Conservation (phyloP, 208 protist species). For the Crithidia bombi region DNA sequence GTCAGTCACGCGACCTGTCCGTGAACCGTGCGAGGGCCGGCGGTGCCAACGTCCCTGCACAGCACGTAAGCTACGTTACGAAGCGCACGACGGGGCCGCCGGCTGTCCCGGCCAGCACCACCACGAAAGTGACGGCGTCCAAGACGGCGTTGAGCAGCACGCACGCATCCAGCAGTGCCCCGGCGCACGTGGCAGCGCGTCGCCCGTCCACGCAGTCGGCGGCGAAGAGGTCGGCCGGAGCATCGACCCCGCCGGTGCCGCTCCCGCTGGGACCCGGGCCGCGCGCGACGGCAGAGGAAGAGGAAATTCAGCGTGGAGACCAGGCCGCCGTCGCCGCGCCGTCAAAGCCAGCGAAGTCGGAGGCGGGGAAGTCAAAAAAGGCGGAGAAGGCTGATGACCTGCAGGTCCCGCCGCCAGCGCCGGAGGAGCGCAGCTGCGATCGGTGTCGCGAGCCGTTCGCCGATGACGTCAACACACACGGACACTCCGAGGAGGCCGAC, state of each 20-base stretch:
- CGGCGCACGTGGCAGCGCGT: conserved; percentile 2
- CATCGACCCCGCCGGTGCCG: conserved; percentile 11
- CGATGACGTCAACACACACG: neutral
- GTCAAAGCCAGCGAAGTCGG: neutral
- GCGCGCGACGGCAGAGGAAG: neutral
- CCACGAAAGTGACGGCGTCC: conserved; percentile 1
- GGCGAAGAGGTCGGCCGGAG: neutral
- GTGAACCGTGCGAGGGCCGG: neutral
- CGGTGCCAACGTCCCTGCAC: conserved; percentile 10
- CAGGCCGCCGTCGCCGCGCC: neutral
- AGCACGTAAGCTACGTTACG: conserved; percentile 12
- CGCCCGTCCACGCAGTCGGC: conserved; percentile 4
- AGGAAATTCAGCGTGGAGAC: no score
- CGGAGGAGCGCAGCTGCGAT: conserved; percentile 3
- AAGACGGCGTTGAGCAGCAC: neutral
- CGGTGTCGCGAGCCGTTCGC: conserved; percentile 2
- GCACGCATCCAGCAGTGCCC: neutral
- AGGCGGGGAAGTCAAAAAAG: neutral
- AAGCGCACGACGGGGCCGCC: neutral
- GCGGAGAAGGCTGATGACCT: neutral
- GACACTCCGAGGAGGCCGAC: neutral
- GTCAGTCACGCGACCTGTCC: conserved; percentile 5
- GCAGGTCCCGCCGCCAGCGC: conserved; percentile 3
- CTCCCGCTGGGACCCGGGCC: conserved; percentile 13
- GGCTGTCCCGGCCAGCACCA: neutral